Evolutionary conservation across 495 filamentous ascomycete species (phyloP).

Genomic region (Chaetomium fimeti): DNA sequence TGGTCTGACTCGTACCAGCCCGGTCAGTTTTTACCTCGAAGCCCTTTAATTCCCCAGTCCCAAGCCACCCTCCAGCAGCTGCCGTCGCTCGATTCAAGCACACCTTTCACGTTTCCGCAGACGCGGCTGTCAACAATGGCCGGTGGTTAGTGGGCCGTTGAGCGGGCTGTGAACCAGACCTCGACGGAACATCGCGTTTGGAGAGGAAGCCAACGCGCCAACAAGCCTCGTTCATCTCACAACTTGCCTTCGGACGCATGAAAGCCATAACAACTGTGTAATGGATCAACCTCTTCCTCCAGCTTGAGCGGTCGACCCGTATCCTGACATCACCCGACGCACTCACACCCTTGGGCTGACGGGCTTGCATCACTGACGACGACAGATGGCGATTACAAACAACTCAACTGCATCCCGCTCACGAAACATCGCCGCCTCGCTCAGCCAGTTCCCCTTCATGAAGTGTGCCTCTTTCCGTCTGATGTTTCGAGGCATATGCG

Average conservation of each 20-base stretch:
- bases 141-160: neutral
- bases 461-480: constrained; percentile 11
- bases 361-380: neutral
- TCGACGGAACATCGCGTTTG: neutral
- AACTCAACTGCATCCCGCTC: neutral
- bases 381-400: neutral
- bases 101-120: neutral
- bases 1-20: constrained; percentile 1
- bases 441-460: neutral
- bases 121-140: neutral
- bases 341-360: neutral
- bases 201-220: neutral
- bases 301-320: neutral
- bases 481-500: constrained; percentile 14
- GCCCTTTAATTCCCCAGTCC: constrained; percentile 19
- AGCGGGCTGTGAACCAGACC: neutral
- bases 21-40: constrained; percentile 1
- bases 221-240: neutral
- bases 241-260: neutral
- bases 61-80: constrained; percentile 1
- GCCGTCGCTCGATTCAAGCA: neutral
- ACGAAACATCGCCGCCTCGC: neutral
- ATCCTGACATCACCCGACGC: neutral
- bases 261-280: neutral
- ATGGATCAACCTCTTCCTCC: too few relatives aligned